Conservation (phyloP, 2,329 filamentous ascomycete species). For the Aspergillus nomiae region DNA sequence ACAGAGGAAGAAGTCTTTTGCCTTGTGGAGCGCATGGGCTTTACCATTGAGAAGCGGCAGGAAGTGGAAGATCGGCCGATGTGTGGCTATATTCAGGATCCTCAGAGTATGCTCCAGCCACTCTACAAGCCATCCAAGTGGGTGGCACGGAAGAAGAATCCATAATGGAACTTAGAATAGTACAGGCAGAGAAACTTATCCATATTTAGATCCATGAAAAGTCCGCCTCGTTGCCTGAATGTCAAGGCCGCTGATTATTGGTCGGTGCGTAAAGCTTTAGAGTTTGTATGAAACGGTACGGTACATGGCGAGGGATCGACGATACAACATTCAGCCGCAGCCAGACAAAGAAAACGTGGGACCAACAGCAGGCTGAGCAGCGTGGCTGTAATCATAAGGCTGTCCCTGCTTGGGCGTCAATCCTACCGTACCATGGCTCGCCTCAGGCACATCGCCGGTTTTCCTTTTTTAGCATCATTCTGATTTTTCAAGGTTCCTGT, state of each 20-base stretch:
- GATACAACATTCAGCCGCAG: conserved; percentile 22
- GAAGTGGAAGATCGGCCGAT: conserved; percentile 57
- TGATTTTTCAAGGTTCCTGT: no score
- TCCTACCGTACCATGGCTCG: conserved; percentile 13
- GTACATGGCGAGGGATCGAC: conserved; percentile 6
- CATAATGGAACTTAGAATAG: conserved; percentile 5
- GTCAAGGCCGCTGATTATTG: not conserved
- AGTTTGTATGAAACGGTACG: conserved; percentile 4
- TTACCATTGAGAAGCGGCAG: conserved; percentile 67
- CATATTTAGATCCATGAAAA: not conserved
- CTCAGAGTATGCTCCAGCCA: conserved; percentile 81
- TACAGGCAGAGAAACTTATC: not conserved
- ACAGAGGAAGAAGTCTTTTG: conserved; percentile 83
- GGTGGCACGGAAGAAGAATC: conserved; percentile 71
- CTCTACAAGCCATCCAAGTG: conserved; percentile 80
- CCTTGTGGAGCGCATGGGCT: conserved; percentile 74
- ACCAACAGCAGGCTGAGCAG: conserved; percentile 19
- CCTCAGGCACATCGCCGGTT: not conserved
- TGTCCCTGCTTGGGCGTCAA: conserved; percentile 14
- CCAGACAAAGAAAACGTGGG: conserved; percentile 13
- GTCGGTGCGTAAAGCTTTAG: not conserved
- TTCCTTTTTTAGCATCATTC: not conserved
- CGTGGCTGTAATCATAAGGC: conserved; percentile 18
- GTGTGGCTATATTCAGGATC: conserved; percentile 81
- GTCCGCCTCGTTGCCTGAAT: conserved; percentile 12